Evolutionary conservation across 164 flowering plant genomes (phyloP).

Genomic region (Aristolochia contorta): DNA sequence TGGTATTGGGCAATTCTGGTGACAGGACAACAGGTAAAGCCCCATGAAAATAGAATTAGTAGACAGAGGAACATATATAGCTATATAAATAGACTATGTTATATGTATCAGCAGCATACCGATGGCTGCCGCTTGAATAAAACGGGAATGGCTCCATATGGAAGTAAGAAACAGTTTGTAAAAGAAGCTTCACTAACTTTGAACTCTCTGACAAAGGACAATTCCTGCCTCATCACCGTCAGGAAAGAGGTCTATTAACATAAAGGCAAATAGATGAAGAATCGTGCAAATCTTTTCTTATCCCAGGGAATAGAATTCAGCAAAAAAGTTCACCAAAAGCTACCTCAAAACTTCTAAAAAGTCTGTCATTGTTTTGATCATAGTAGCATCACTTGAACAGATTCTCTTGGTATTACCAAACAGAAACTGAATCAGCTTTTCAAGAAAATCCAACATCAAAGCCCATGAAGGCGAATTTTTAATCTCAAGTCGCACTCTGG

Average conservation of each 20-base stretch:
- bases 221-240: slow-evolving; percentile 19
- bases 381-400: slow-evolving; percentile 16
- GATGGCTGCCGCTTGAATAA: slow-evolving; percentile 21
- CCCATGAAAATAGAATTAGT: too few relatives aligned
- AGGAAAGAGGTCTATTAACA: slow-evolving; percentile 8
- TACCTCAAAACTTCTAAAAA: slow-evolving; percentile 60
- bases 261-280: background rate
- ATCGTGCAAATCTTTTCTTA: too few relatives aligned
- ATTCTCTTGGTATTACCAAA: slow-evolving; percentile 15
- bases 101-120: slow-evolving; percentile 7
- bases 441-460: slow-evolving; percentile 36
- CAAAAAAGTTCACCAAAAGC: background rate
- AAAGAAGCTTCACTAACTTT: slow-evolving; percentile 45
- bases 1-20: slow-evolving; percentile 12
- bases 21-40: slow-evolving; percentile 5
- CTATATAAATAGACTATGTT: too few relatives aligned
- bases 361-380: slow-evolving; percentile 23
- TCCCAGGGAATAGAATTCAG: background rate
- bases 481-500: slow-evolving; percentile 31
- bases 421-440: slow-evolving; percentile 26
- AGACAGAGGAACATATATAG: too few relatives aligned
- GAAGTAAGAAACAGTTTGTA: slow-evolving; percentile 30
- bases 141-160: slow-evolving; percentile 23
- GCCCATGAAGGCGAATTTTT: slow-evolving; percentile 40
- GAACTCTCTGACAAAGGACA: slow-evolving; percentile 28